Conservation (phyloP, 1,284 basidiomycete species). For the Apiotrichum gamsii region DNA sequence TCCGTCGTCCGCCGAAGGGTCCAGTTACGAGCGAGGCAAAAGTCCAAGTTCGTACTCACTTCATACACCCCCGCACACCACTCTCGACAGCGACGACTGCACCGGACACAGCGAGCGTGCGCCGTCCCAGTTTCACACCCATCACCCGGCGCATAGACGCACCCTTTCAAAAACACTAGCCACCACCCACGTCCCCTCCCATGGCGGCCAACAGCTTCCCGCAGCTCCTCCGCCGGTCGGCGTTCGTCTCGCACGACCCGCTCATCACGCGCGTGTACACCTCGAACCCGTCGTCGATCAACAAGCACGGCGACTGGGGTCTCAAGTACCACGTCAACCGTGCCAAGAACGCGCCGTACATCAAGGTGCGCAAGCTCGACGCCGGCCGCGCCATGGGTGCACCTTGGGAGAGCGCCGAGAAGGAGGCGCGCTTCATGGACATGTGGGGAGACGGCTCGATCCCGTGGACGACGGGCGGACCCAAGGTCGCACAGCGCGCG, state of each 20-base stretch:
- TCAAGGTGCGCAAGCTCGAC: slow-evolving; percentile 37
- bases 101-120: too few relatives aligned
- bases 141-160: neutral
- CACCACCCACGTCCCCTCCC: neutral
- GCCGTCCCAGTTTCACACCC: too few relatives aligned
- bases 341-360: slow-evolving; percentile 31
- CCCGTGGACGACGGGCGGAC: slow-evolving; percentile 21
- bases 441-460: slow-evolving; percentile 38
- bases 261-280: slow-evolving; percentile 45
- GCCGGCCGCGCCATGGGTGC: slow-evolving; percentile 31
- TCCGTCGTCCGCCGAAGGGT: too few relatives aligned
- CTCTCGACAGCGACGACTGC: neutral
- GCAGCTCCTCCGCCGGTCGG: slow-evolving; percentile 37
- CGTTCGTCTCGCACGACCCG: slow-evolving; percentile 44
- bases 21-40: too few relatives aligned
- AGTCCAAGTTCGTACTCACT: neutral
- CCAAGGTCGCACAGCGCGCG: neutral
- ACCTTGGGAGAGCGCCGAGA: slow-evolving; percentile 40
- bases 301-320: slow-evolving; percentile 38
- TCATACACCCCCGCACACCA: neutral
- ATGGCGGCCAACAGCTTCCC: slow-evolving; percentile 39
- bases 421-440: slow-evolving; percentile 42
- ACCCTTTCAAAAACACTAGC: neutral
- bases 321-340: slow-evolving; percentile 40
- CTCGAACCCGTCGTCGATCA: slow-evolving; percentile 24